A percentile compares a stretch with the other conserved stretches of the same genome.
These are phyloP conservation scores for Stagonosporopsis vannaccii DNA, from an alignment of 2,329 filamentous ascomycete genomes.

Conservation along the genomic window DNA sequence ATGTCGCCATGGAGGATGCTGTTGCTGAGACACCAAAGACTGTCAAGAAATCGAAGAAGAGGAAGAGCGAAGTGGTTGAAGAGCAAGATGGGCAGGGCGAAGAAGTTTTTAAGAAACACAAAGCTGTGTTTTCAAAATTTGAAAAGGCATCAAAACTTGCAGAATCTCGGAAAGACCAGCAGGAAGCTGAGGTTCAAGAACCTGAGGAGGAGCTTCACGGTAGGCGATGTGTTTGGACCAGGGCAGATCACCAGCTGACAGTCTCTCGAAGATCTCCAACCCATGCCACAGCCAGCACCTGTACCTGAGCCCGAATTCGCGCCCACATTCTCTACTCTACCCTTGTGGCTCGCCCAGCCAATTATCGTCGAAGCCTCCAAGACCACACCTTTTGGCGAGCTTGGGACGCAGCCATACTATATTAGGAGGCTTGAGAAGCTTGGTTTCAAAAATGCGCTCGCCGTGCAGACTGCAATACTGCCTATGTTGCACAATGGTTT, in stretches of 20 bases:
- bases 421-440: conserved; percentile 70
- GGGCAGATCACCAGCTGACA: neutral
- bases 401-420: conserved; percentile 69
- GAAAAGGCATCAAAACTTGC: conserved; percentile 49
- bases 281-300: conserved; percentile 79
- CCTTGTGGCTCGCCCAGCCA: conserved; percentile 80
- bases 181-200: conserved; percentile 45
- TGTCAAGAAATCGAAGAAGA: conserved; percentile 46
- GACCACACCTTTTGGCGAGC: conserved; percentile 66
- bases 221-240: conserved; percentile 8
- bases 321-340: conserved; percentile 79
- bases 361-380: conserved; percentile 70
- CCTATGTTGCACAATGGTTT: conserved; percentile 77
- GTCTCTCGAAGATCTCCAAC: conserved; percentile 67
- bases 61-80: conserved; percentile 40
- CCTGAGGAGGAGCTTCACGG: conserved; percentile 61
- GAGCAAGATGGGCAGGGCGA: conserved; percentile 36
- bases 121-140: conserved; percentile 54
- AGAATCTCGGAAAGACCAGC: conserved; percentile 26
- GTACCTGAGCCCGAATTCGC: conserved; percentile 64
- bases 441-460: conserved; percentile 75
- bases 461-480: conserved; percentile 80
- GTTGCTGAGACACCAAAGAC: conserved; percentile 19
- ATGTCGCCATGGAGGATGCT: conserved; percentile 17
- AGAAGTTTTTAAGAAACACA: conserved; percentile 47